Conservation (phyloP, 495 filamentous ascomycete species). For the Daldinia loculata region DNA sequence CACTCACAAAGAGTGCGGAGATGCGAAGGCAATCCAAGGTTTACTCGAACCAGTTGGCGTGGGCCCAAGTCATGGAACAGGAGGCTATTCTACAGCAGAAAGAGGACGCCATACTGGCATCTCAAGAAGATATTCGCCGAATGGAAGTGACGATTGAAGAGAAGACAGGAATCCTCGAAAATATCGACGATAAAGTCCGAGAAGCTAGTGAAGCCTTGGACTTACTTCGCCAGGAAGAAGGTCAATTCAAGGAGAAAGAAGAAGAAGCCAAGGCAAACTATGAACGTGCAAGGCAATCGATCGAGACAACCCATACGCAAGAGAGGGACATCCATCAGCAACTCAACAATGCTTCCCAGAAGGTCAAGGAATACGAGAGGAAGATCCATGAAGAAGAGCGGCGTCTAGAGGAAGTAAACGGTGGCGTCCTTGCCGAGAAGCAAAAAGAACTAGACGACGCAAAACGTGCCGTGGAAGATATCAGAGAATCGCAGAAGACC, state of each 20-base stretch:
- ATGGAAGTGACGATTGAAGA: constrained; percentile 38
- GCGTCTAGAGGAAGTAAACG: constrained; percentile 63
- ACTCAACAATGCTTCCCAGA: constrained; percentile 47
- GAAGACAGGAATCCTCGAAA: constrained; percentile 42
- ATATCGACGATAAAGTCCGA: constrained; percentile 44
- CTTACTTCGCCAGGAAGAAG: constrained; percentile 45
- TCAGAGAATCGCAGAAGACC: constrained; percentile 51
- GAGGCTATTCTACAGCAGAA: constrained; percentile 47
- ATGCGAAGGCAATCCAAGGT: constrained; percentile 65
- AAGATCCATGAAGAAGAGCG: constrained; percentile 55
- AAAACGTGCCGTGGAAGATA: constrained; percentile 56
- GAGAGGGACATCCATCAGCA: constrained; percentile 57
- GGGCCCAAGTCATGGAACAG: constrained; percentile 69
- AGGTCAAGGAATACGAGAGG: constrained; percentile 48
- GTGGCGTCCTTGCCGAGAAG: constrained; percentile 54
- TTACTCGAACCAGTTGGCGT: constrained; percentile 69
- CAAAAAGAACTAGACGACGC: constrained; percentile 58
- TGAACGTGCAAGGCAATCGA: constrained; percentile 41
- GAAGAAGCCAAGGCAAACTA: constrained; percentile 50
- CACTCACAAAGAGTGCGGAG: constrained; percentile 50
- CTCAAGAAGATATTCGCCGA: constrained; percentile 44
- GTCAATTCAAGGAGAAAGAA: constrained; percentile 50
- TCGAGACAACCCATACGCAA: constrained; percentile 51
- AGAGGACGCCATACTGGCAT: constrained; percentile 45
- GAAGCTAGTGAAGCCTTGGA: constrained; percentile 40